Conservation (phyloP, 139 green algal genomes). For the Chlamydomonas sp. region DNA sequence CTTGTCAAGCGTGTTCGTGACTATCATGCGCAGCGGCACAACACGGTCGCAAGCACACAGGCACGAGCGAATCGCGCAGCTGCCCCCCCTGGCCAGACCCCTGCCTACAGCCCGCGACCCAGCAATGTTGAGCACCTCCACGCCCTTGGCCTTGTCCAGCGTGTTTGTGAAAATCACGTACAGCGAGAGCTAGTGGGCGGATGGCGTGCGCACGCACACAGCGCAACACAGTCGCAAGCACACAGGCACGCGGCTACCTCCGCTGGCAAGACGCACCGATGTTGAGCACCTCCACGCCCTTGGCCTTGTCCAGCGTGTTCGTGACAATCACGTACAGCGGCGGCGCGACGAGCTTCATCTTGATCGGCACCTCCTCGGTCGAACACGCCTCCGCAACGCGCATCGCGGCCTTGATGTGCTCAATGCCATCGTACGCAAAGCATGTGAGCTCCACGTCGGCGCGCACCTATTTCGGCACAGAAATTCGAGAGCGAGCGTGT, state of each 20-base stretch:
- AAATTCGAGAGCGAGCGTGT: neutral
- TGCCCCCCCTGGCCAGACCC: too few relatives aligned
- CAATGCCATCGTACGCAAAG: slow-evolving; percentile 93
- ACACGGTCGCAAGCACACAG: too few relatives aligned
- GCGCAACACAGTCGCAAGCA: too few relatives aligned
- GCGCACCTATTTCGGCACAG: too few relatives aligned
- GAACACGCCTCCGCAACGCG: slow-evolving; percentile 27
- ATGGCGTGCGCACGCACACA: too few relatives aligned
- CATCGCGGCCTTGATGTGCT: slow-evolving; percentile 94
- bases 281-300: slow-evolving; percentile 44
- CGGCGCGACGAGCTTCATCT: slow-evolving; percentile 96
- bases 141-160: slow-evolving; percentile 3
- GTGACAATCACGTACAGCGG: slow-evolving; percentile 98
- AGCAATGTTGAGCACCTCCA: slow-evolving; percentile 26
- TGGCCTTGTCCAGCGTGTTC: slow-evolving; percentile 86
- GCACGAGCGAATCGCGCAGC: too few relatives aligned
- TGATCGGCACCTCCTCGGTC: slow-evolving; percentile 77
- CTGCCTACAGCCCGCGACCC: too few relatives aligned
- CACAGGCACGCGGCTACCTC: neutral
- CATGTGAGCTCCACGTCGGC: slow-evolving; percentile 98
- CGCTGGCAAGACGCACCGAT: slow-evolving; percentile 1
- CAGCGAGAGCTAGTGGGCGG: too few relatives aligned
- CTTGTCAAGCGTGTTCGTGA: too few relatives aligned
- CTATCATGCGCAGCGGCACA: too few relatives aligned
- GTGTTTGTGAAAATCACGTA: too few relatives aligned